Base-by-base conservation (phyloP, 768 basidiomycete genomes). In the Scleroderma citrinum region DNA sequence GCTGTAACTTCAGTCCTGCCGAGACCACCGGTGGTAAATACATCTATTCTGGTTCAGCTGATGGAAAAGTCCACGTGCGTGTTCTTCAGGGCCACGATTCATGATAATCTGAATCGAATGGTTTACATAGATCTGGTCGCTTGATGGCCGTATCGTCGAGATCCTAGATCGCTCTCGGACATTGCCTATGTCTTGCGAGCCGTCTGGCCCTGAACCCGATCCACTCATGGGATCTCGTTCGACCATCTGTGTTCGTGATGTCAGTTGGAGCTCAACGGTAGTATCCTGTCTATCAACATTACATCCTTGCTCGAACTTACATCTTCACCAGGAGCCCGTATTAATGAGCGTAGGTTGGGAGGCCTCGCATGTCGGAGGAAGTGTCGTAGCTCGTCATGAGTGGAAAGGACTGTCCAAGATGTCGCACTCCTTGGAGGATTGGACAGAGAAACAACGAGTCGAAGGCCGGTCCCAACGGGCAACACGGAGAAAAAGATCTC, bases 281-380 rank as follows among this genome's bases (percentile, higher is more conserved):
- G 58, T 51, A 17, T n/a, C 34, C 10, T 14, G 23, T 21, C 23
- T 26, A 10, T 35, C 34, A 23, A 34, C 24, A 23, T 16, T 24
- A 45, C 20, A 32, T 52, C n/a, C 21, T 42, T 30, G n/a, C n/a
- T 32, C 30, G 35, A 41, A 53, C 17, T 54, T 54, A 20, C 14
- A 7, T 19, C 32, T 37, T 12, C 32, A 37, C 14, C 62, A 87
- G 81, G 85, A 94, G 74, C 93, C 95, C 34, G 83, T 87, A 19
- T 63, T 99, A 41, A 87, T 99, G 83, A 92, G 87, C 54, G 90
- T 88, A 6, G 92, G 82, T 3, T 98, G 96, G 95, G 83, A 86
- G 37, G 75, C 71, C 34, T 71, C 71, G 24, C 69, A 74, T 5
- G 49, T 51, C 29, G 77, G 76, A 17, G 82, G 84, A 12, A 92